These are phyloP conservation scores for Blastobotrys raffinosifermentans DNA, from an alignment of 1,139 yeast species.

Conservation along the genomic window DNA sequence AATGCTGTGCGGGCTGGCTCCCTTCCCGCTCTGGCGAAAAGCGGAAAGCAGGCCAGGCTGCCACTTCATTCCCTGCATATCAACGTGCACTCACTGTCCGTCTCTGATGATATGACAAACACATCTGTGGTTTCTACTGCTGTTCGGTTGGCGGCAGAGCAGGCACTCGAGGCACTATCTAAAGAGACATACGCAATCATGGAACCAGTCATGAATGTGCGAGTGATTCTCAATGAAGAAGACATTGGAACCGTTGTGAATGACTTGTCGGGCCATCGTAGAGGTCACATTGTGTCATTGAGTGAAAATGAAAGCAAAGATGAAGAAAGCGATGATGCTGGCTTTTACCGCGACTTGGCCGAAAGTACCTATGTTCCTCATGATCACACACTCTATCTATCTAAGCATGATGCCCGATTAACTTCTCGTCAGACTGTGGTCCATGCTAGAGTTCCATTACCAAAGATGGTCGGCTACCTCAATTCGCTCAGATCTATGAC, in stretches of 20 bases:
- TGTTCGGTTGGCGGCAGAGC: conserved; percentile 41
- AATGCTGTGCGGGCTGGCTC: conserved; percentile 37
- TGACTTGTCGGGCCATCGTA: conserved; percentile 64
- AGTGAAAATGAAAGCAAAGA: conserved; percentile 34
- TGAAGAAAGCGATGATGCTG: conserved; percentile 18
- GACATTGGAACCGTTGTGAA: conserved; percentile 80
- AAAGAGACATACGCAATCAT: conserved; percentile 45
- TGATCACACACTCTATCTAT: conserved; percentile 37
- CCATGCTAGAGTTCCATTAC: conserved; percentile 73
- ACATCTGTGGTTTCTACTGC: conserved; percentile 40
- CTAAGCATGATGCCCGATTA: conserved; percentile 32
- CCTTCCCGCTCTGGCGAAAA: conserved; percentile 67
- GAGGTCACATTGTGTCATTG: conserved; percentile 56
- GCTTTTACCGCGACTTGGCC: conserved; percentile 27
- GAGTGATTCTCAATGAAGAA: conserved; percentile 61
- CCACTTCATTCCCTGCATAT: conserved; percentile 62
- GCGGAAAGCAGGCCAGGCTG: conserved; percentile 60
- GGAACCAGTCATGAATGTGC: conserved; percentile 84
- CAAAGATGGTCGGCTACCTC: conserved; percentile 87
- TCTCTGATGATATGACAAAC: conserved; percentile 49
- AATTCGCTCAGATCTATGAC: conserved; percentile 74
- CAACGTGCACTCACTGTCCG: conserved; percentile 44
- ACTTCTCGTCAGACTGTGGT: conserved; percentile 43
- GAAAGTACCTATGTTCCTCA: conserved; percentile 34
- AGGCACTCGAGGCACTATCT: conserved; percentile 33